Evolutionary conservation across 192 early-diverging fungal genomes (phyloP).

Genomic region (Powellomyces hirtus): DNA sequence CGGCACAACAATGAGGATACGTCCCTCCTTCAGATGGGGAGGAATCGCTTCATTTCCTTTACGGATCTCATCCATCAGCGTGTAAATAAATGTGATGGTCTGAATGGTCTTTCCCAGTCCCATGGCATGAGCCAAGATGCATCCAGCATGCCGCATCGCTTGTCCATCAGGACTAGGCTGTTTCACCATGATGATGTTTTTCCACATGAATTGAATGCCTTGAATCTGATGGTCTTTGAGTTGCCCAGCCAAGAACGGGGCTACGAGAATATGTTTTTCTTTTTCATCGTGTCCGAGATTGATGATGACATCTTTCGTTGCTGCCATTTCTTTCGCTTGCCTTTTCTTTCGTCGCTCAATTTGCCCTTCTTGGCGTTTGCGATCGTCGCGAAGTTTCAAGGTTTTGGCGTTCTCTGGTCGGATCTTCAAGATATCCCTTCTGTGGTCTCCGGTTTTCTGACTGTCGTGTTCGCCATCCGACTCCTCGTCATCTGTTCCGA

Average conservation of each 20-base stretch:
- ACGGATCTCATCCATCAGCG: constrained; percentile 61
- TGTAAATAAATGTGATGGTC: constrained; percentile 69
- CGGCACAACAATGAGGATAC: constrained; percentile 74
- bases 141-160: constrained; percentile 49
- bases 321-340: neutral
- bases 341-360: neutral
- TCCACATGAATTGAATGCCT: constrained; percentile 80
- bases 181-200: constrained; percentile 68
- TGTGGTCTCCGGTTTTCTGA: neutral
- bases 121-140: constrained; percentile 83
- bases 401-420: constrained; percentile 28
- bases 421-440: constrained; percentile 37
- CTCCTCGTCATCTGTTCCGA: too few species aligned
- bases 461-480: neutral
- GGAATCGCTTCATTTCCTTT: constrained; percentile 52
- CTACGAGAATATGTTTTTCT: constrained; percentile 54
- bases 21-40: constrained; percentile 45
- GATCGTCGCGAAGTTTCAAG: constrained; percentile 13
- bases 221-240: constrained; percentile 72
- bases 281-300: constrained; percentile 64
- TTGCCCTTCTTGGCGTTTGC: constrained; percentile 1
- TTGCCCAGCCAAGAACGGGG: constrained; percentile 48
- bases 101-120: constrained; percentile 84
- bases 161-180: constrained; percentile 22
- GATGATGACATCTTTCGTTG: constrained; percentile 38